Evolutionary conservation across 164 flowering plant species (phyloP).

Genomic region (Vitis vinifera): ASM3070453v1 NC_081822.1:6816501-6817000

Average conservation of each 20-base stretch:
- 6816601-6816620: conserved; percentile 33
- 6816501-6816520: conserved; percentile 16
- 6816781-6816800: conserved; percentile 77
- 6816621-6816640: conserved; percentile 23
- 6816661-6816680: conserved; percentile 82
- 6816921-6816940: no score
- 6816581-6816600: conserved; percentile 55
- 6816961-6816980: conserved; percentile 2
- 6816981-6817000: conserved; percentile 39
- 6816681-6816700: conserved; percentile 90
- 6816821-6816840: conserved; percentile 55
- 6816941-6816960: background rate
- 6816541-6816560: conserved; percentile 66
- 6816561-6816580: conserved; percentile 78
- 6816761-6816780: conserved; percentile 39
- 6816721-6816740: conserved; percentile 60
- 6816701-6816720: conserved; percentile 51
- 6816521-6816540: conserved; percentile 70
- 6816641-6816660: conserved; percentile 60
- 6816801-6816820: conserved; percentile 41
- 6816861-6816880: background rate
- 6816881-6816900: no score
- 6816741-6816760: conserved; percentile 64
- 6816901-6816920: no score
- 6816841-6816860: conserved; percentile 39